Conservation (phyloP, 2,329 filamentous ascomycete species). For the Exophiala spinifera region DNA sequence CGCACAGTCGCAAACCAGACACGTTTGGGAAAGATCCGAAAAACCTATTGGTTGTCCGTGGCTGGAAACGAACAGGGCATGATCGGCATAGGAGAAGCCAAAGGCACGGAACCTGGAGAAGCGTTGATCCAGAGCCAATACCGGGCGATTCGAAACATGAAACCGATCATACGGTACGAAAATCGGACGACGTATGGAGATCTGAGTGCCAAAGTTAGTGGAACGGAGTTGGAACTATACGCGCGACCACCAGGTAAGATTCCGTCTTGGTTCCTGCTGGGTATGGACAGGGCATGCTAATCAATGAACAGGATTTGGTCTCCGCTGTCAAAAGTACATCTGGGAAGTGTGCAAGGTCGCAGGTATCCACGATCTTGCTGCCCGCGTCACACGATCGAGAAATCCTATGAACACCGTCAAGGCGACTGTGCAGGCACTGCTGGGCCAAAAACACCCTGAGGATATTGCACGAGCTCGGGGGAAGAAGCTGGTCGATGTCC, state of each 20-base stretch:
- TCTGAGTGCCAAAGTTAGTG: slow-evolving; percentile 78
- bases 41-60: slow-evolving; percentile 70
- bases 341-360: slow-evolving; percentile 89
- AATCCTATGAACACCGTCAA: slow-evolving; percentile 99
- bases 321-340: slow-evolving; percentile 85
- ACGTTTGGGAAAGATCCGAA: slow-evolving; percentile 86
- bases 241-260: slow-evolving; percentile 79
- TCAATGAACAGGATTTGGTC: slow-evolving; percentile 71
- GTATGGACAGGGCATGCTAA: not conserved
- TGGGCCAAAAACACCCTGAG: slow-evolving; percentile 81
- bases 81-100: slow-evolving; percentile 85
- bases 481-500: slow-evolving; percentile 91
- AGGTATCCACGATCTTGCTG: slow-evolving; percentile 83
- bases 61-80: slow-evolving; percentile 85
- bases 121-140: slow-evolving; percentile 70
- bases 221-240: slow-evolving; percentile 78
- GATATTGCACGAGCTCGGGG: slow-evolving; percentile 84
- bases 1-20: slow-evolving; percentile 88
- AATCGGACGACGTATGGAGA: slow-evolving; percentile 86
- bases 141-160: slow-evolving; percentile 85
- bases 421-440: slow-evolving; percentile 78
- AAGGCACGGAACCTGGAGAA: slow-evolving; percentile 69
- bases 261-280: not conserved
- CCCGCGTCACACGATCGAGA: slow-evolving; percentile 75
- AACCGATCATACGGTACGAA: slow-evolving; percentile 88